These are phyloP conservation scores for Capsicum rhomboideum DNA, from an alignment of 257 asterid genomes.

Conservation along the genomic window DNA sequence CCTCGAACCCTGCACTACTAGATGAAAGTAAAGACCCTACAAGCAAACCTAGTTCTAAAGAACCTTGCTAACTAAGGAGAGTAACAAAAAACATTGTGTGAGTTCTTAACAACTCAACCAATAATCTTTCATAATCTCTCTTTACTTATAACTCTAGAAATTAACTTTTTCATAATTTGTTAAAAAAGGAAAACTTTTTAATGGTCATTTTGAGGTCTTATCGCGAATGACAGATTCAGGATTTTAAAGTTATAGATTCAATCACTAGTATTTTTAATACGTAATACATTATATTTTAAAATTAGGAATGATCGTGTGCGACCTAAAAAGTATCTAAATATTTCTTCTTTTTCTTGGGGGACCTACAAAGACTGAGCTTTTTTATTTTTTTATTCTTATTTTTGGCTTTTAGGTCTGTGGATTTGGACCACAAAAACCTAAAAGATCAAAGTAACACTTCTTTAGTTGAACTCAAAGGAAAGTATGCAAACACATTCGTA, in stretches of 20 bases:
- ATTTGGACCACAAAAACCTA: not conserved
- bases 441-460: not conserved
- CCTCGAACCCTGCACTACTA: not conserved
- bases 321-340: no score
- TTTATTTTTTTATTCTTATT: not conserved
- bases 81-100: not conserved
- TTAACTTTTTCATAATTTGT: not conserved
- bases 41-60: not conserved
- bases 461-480: conserved; percentile 8
- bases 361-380: not conserved
- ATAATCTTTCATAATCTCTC: not conserved
- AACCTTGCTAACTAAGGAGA: not conserved
- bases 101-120: not conserved
- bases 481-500: not conserved
- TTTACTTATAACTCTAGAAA: not conserved
- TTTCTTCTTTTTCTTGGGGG: not conserved
- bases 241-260: not conserved
- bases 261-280: not conserved
- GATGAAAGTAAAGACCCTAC: no score
- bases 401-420: not conserved
- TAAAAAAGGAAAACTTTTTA: not conserved
- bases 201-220: not conserved
- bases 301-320: not conserved
- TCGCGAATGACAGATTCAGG: not conserved
- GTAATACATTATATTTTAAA: not conserved